A percentile compares a stretch with the other conserved stretches of the same genome.
phyloP scores from a whole-genome alignment of 2,329 filamentous ascomycete species.

The Pyrenochaeta sp. region DNA sequence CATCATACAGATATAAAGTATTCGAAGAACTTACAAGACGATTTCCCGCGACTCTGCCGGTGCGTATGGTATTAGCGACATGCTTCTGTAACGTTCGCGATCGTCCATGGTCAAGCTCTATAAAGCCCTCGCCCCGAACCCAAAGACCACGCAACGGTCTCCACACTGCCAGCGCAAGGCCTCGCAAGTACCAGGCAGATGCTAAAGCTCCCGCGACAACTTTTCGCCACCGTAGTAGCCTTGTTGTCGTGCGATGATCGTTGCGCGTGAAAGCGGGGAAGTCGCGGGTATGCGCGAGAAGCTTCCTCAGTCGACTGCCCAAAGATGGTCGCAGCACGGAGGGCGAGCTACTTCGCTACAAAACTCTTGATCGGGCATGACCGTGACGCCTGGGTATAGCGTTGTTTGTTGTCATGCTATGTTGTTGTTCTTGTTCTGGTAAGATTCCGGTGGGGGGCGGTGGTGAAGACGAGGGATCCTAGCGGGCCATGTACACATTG shows the following conservation, averaged over 20 bases:
- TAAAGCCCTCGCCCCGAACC: conserved; percentile 13
- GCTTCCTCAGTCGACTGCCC: conserved; percentile 26
- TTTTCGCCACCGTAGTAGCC: not conserved
- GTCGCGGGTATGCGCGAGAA: conserved; percentile 15
- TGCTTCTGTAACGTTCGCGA: conserved; percentile 49
- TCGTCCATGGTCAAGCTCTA: conserved; percentile 35
- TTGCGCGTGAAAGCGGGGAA: conserved; percentile 32
- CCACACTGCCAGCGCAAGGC: conserved; percentile 11
- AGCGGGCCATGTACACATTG: not conserved
- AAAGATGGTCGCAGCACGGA: conserved; percentile 10
- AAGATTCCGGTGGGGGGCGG: conserved; percentile 20
- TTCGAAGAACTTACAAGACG: conserved; percentile 70
- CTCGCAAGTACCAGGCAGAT: conserved; percentile 1
- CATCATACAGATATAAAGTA: not conserved
- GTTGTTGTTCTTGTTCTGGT: conserved; percentile 24
- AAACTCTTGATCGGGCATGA: conserved; percentile 18
- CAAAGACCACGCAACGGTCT: conserved; percentile 6
- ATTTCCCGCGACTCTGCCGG: conserved; percentile 78
- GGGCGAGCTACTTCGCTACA: conserved; percentile 20
- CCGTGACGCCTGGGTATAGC: conserved; percentile 12
- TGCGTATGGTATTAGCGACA: conserved; percentile 80
- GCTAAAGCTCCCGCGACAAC: conserved; percentile 7
- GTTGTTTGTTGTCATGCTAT: conserved; percentile 29
- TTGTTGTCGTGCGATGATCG: conserved; percentile 3
- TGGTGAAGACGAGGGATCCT: conserved; percentile 22